These are phyloP conservation scores for Fusarium hostae DNA, from an alignment of 2,329 filamentous ascomycete genomes.

Conservation along the genomic window DNA sequence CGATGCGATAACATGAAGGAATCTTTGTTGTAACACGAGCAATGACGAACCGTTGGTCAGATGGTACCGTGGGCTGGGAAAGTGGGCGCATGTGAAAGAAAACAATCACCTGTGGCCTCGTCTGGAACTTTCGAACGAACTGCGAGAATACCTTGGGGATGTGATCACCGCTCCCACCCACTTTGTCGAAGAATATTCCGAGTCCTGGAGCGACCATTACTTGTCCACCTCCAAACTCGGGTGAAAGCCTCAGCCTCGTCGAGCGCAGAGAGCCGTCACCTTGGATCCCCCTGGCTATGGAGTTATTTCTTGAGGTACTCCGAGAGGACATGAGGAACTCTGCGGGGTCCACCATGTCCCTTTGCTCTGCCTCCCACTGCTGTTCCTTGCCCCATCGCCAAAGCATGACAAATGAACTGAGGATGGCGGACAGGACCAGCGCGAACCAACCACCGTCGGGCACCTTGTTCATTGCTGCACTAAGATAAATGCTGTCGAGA, in stretches of 20 bases:
- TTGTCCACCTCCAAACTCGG: slow-evolving; percentile 55
- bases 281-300: slow-evolving; percentile 29
- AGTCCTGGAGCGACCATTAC: slow-evolving; percentile 64
- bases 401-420: slow-evolving; percentile 74
- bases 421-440: slow-evolving; percentile 69
- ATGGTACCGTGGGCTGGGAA: slow-evolving; percentile 64
- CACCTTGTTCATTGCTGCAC: slow-evolving; percentile 76
- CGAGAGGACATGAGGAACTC: slow-evolving; percentile 47
- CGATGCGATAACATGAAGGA: slow-evolving; percentile 74
- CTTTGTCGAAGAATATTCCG: slow-evolving; percentile 84
- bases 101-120: slow-evolving; percentile 73
- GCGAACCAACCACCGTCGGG: slow-evolving; percentile 85
- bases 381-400: slow-evolving; percentile 84
- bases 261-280: slow-evolving; percentile 33
- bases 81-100: slow-evolving; percentile 79
- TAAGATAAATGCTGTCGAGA: slow-evolving; percentile 76
- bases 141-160: slow-evolving; percentile 66
- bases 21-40: slow-evolving; percentile 56
- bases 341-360: slow-evolving; percentile 65
- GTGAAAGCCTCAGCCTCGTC: slow-evolving; percentile 45
- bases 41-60: slow-evolving; percentile 60
- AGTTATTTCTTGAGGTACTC: slow-evolving; percentile 42
- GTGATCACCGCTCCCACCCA: slow-evolving; percentile 69
- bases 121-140: slow-evolving; percentile 77
- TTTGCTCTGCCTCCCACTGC: slow-evolving; percentile 77